These are phyloP conservation scores for Psilocybe tampanensis DNA, from an alignment of 768 basidiomycete genomes.

Conservation along the genomic window DNA sequence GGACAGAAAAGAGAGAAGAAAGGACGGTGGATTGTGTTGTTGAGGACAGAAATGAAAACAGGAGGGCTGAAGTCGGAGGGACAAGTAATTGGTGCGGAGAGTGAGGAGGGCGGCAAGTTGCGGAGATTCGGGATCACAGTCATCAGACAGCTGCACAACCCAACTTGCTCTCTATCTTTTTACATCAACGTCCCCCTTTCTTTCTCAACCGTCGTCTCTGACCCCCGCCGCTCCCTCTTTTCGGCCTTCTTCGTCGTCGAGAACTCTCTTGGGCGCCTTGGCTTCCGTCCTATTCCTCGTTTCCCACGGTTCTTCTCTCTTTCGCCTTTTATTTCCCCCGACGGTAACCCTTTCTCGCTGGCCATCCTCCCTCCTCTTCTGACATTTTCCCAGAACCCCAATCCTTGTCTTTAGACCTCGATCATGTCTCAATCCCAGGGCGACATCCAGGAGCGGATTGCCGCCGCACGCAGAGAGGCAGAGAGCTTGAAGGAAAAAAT, in stretches of 20 bases:
- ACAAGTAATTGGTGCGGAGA: conserved; percentile 10
- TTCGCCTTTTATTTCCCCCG: conserved; percentile 13
- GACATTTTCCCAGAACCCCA: conserved; percentile 11
- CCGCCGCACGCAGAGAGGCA: conserved; percentile 94
- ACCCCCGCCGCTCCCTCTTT: conserved; percentile 12
- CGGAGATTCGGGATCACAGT: conserved; percentile 24
- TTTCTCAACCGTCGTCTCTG: conserved; percentile 25
- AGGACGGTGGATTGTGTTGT: not conserved
- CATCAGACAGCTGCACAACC: conserved; percentile 25
- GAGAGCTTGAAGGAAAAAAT: conserved; percentile 99
- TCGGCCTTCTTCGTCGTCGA: conserved; percentile 19
- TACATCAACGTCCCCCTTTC: conserved; percentile 18
- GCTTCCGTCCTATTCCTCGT: conserved; percentile 7
- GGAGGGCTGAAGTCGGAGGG: not conserved
- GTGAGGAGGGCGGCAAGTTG: conserved; percentile 23
- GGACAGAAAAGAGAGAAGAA: not conserved
- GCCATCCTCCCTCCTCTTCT: conserved; percentile 18
- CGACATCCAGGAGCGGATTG: conserved; percentile 91
- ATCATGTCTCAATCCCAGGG: conserved; percentile 78
- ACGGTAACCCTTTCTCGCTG: conserved; percentile 20
- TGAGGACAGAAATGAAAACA: not conserved
- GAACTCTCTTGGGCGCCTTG: conserved; percentile 1
- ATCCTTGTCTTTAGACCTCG: not conserved
- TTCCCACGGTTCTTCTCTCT: conserved; percentile 25
- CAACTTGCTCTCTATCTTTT: conserved; percentile 26